Percentiles rank a stretch among this genome's conserved stretches.
These are phyloP conservation scores for Botrytis paeoniae DNA, from an alignment of 2,329 filamentous ascomycete genomes.

Conservation along the genomic window DNA sequence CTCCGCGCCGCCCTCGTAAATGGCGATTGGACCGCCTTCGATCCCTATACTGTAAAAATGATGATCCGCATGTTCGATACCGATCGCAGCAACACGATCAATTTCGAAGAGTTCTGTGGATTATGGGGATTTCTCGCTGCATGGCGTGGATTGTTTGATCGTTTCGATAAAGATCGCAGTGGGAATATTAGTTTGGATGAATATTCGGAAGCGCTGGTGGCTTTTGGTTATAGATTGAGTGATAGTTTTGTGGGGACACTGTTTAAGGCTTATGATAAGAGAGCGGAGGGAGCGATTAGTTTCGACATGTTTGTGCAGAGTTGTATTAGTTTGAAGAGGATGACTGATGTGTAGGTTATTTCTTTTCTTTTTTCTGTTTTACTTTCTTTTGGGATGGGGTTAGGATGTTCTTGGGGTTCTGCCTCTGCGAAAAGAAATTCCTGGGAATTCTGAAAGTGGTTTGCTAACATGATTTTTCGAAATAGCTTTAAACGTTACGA, in stretches of 20 bases:
- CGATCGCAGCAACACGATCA: conserved; percentile 83
- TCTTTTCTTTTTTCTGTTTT: not conserved
- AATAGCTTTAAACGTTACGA: conserved; percentile 88
- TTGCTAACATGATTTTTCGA: not conserved
- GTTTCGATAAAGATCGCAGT: conserved; percentile 83
- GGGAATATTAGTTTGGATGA: conserved; percentile 85
- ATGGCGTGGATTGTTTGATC: conserved; percentile 92
- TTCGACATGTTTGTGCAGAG: conserved; percentile 98
- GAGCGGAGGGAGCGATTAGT: conserved; percentile 67
- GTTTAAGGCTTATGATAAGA: conserved; percentile 86
- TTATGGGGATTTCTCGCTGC: conserved; percentile 94
- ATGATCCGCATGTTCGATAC: conserved; percentile 99
- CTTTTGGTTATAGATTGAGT: conserved; percentile 90
- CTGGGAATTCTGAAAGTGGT: not conserved
- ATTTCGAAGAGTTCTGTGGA: conserved; percentile 93
- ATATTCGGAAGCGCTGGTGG: conserved; percentile 84
- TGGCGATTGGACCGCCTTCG: conserved; percentile 92
- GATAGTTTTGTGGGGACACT: conserved; percentile 79
- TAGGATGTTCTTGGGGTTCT: not conserved
- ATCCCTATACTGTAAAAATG: conserved; percentile 91
- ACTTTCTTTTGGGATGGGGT: not conserved
- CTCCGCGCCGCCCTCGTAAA: conserved; percentile 90
- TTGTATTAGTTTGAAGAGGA: conserved; percentile 93
- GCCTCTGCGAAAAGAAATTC: not conserved
- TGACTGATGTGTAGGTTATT: conserved; percentile 77